These are phyloP conservation scores for Calonectria pseudoturangicola DNA, from an alignment of 2,329 filamentous ascomycete species.

Conservation along the genomic window DNA sequence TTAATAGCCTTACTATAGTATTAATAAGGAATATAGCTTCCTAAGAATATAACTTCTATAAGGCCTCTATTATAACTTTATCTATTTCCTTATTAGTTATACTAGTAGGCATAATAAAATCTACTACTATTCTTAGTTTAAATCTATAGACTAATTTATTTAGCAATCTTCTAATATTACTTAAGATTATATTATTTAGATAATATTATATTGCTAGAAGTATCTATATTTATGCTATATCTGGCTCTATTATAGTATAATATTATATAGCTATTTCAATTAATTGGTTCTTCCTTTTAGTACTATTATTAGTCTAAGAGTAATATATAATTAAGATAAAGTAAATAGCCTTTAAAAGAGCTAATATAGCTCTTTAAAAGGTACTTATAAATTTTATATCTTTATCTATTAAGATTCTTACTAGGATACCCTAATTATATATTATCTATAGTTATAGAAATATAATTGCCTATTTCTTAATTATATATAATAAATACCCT, in stretches of 20 bases:
- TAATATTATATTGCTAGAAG: neutral
- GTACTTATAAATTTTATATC: neutral
- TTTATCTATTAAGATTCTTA: neutral
- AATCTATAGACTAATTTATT: conserved; percentile 4
- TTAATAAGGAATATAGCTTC: neutral
- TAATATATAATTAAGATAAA: too few relatives aligned
- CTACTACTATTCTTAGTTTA: neutral
- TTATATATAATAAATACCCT: neutral
- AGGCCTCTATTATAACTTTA: neutral
- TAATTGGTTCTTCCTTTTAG: neutral
- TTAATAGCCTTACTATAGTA: neutral
- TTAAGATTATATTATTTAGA: neutral
- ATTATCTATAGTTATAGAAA: neutral
- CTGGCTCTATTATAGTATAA: neutral
- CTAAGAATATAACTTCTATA: too few relatives aligned
- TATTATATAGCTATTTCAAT: neutral
- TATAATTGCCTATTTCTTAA: neutral
- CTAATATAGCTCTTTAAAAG: too few relatives aligned
- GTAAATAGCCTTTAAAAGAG: too few relatives aligned
- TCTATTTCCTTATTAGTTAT: neutral
- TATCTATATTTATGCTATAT: neutral
- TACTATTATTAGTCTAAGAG: too few relatives aligned
- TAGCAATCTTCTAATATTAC: neutral
- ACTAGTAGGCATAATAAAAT: neutral
- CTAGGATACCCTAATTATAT: neutral